Conservation (phyloP, 306 rosid species). For the Cucurbita argyrosperma region DNA sequence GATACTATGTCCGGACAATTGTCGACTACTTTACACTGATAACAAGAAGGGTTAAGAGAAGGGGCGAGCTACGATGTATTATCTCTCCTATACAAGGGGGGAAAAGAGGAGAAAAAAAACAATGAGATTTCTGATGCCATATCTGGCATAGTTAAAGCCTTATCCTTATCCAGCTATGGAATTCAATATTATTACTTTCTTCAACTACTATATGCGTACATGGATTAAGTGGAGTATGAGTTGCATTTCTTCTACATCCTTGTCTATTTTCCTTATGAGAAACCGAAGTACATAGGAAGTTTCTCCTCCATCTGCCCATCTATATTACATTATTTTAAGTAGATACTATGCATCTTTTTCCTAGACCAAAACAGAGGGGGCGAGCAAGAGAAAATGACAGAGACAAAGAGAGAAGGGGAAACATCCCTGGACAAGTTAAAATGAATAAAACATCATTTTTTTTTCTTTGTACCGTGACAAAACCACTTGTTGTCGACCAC, state of each 20-base stretch:
- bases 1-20: neutral
- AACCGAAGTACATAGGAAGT: neutral
- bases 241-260: neutral
- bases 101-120: too few species aligned
- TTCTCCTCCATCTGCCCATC: neutral
- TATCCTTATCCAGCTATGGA: neutral
- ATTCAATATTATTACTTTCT: neutral
- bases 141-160: neutral
- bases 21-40: neutral
- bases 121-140: neutral
- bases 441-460: neutral
- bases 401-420: neutral
- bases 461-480: constrained; percentile 49
- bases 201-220: neutral
- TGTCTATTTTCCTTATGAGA: neutral
- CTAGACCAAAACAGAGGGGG: neutral
- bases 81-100: too few species aligned
- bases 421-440: neutral
- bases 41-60: neutral
- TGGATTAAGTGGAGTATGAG: neutral
- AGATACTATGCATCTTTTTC: neutral
- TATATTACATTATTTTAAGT: neutral
- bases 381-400: neutral
- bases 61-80: neutral
- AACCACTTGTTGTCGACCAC: constrained; percentile 87